Evolutionary conservation across 495 filamentous ascomycete species (phyloP), one percentile per base, ranked within the genome.

Genomic region (Parathielavia hyrcaniae): DNA sequence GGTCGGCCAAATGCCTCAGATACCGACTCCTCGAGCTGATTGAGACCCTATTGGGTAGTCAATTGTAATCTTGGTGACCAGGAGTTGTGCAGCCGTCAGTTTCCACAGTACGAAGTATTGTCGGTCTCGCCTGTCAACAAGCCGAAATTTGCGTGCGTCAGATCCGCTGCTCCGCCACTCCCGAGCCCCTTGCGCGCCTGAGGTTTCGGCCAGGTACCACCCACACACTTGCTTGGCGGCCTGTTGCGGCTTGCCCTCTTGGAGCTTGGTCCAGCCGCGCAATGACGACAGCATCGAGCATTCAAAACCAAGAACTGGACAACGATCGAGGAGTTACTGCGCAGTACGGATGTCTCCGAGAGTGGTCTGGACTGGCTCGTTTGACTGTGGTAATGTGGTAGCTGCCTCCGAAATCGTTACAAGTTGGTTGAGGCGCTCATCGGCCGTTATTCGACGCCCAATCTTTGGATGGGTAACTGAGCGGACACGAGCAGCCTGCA

Each of bases 91-190:
- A 36, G 17, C 30, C 41, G n/a, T n/a, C n/a, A 41, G 2, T 40
- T 40, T 32, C 50, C 50, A n/a, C 53, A 45, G 62, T 40, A 50
- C 49, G 55, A 48, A 20, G n/a, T n/a, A 50, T 52, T 20, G 57
- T n/a, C 53, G 39, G 53, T 20, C 44, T 51, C 43, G 36, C 40
- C 35, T 39, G 56, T 32, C 52, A 57, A 57, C 30, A 39, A n/a
- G n/a, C n/a, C 40, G 59, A 64, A 44, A 64, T 66, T 64, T 43
- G 46, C 58, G 51, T 58, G 56, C 62, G 51, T 64, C 53, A 61
- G 59, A 48, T 59, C 30, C 2, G n/a, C 13, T 49, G 53, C 64
- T 66, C 61, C 64, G 61, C 64, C 61, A 66, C 64, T 51, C 16
- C 34, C 41, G 13, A 8, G 4, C 1, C 32, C 44, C 54, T 30